These are phyloP conservation scores for Podaxis sp. DNA, from an alignment of 768 basidiomycete species.

Conservation along the genomic window DNA sequence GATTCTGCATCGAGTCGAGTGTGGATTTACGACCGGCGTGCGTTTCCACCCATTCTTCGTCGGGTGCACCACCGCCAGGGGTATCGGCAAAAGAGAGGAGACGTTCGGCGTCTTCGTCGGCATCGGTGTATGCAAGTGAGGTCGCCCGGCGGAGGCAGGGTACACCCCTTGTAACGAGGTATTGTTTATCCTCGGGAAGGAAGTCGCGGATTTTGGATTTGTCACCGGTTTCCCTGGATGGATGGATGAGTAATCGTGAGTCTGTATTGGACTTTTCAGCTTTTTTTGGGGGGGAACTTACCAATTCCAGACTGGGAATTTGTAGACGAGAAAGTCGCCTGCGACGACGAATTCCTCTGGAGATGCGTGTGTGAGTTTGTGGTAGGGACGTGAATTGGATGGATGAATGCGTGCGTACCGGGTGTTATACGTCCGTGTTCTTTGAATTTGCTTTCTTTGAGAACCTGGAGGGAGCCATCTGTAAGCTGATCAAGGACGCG, in stretches of 20 bases:
- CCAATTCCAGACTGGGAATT: slow-evolving; percentile 99
- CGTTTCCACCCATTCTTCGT: slow-evolving; percentile 98
- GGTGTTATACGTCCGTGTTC: slow-evolving; percentile 97
- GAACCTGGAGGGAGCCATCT: slow-evolving; percentile 57
- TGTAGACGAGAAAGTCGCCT: slow-evolving; percentile 95
- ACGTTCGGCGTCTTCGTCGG: slow-evolving; percentile 94
- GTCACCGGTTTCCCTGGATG: slow-evolving; percentile 87
- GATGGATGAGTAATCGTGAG: no score
- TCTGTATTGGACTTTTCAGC: no score
- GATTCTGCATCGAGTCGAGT: slow-evolving; percentile 52
- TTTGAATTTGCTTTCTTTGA: slow-evolving; percentile 98
- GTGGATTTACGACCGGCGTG: slow-evolving; percentile 75
- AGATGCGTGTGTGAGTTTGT: slow-evolving; percentile 9
- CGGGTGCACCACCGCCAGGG: slow-evolving; percentile 43
- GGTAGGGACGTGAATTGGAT: slow-evolving; percentile 9
- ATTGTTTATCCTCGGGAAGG: slow-evolving; percentile 95
- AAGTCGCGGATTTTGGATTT: slow-evolving; percentile 83
- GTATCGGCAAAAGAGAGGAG: slow-evolving; percentile 75
- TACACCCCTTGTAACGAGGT: slow-evolving; percentile 93
- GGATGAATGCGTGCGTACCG: slow-evolving; percentile 45
- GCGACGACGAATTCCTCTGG: slow-evolving; percentile 97
- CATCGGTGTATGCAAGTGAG: slow-evolving; percentile 90
- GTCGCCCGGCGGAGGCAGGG: slow-evolving; percentile 94
- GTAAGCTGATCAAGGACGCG: slow-evolving; percentile 27
- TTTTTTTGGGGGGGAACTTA: slow-evolving; percentile 32